Base-by-base conservation (phyloP, 2,329 filamentous ascomycete species). In the Xylariaceae sp. region DNA sequence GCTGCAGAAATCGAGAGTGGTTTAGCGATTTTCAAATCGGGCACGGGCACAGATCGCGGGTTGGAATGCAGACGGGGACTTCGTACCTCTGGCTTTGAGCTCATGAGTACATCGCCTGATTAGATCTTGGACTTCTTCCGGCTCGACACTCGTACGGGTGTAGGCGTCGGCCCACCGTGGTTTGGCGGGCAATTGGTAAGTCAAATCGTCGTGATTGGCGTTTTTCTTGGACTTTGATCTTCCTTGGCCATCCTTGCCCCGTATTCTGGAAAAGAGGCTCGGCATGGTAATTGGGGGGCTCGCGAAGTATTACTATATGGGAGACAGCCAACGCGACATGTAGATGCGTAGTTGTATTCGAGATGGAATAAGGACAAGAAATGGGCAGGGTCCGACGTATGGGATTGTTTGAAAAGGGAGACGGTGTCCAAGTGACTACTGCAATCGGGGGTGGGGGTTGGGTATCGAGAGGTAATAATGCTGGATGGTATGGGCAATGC, bases 81-180 rank as follows among this genome's bases (percentile, higher is more conserved):
- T 34, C 79, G 55, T 81, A 95, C 91, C 91, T 87, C 90, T 80
- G 46, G 86, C 85, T 71, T 97, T 98, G 64, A 98, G 79, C 69
- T 98, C 93, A 42, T 83, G 76, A 9, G 90, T 94, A 69, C 89
- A 96, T 52, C 83, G 81, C 61, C 83, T 79, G 38, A 97, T 73
- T 48, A 98, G 71, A 60, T 95, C 89, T 57, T 90, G 84, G 36
- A 98, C 83, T 68, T 98, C 93, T 52, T 95, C 89, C 4, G 90
- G 86, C 39, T 88, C 84, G 51, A 98, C 83, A 35, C 83, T 79
- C 41, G 78, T 87, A 59, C 91, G 85, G 48, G 81, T 76, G 80
- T 89, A 98, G 50, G 89, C 86, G 63, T 96, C 87, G 47, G 88
- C 86, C 85, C 89, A 96, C 64, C 77, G 78, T 42, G 86, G 87